These are phyloP conservation scores for Biscutella laevigata DNA, from an alignment of 441 rosid genomes.

Conservation along the genomic window DNA sequence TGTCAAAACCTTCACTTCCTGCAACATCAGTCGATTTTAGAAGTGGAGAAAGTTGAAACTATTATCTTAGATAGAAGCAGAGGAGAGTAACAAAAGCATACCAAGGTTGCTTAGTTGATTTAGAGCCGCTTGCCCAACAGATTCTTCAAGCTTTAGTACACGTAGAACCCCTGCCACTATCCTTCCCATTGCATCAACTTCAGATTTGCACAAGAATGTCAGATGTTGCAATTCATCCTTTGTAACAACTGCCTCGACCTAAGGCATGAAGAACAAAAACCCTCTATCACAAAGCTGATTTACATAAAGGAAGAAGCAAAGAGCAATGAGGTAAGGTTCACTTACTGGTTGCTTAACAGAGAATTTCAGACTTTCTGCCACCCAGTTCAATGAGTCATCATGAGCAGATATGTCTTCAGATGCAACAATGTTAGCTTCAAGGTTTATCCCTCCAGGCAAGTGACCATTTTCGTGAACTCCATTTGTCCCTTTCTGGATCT, in stretches of 20 bases:
- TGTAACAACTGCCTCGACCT: constrained; percentile 87
- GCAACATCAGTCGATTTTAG: constrained; percentile 13
- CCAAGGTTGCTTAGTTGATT: constrained; percentile 92
- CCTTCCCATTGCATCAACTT: constrained; percentile 87
- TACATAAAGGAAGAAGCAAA: not conserved
- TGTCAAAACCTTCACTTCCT: constrained; percentile 82
- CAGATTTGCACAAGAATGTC: constrained; percentile 69
- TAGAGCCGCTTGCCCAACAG: constrained; percentile 70
- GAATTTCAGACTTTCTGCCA: constrained; percentile 69
- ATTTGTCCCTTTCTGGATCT: constrained; percentile 36
- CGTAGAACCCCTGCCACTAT: constrained; percentile 77
- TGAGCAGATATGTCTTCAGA: constrained; percentile 40
- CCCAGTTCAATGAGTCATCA: constrained; percentile 55
- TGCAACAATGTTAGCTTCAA: constrained; percentile 62
- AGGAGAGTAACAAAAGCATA: constrained; percentile 24
- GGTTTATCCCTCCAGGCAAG: constrained; percentile 52
- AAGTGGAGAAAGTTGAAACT: not conserved
- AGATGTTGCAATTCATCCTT: constrained; percentile 87
- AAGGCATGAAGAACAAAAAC: constrained; percentile 8
- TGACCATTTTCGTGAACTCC: constrained; percentile 48
- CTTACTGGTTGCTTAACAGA: constrained; percentile 82
- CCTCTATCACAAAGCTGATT: not conserved
- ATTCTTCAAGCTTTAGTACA: constrained; percentile 70
- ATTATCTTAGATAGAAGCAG: not conserved
- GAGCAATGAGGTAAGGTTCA: constrained; percentile 16